Conservation (phyloP, 2,329 filamentous ascomycete genomes). For the Hymenotorrendiella dingleyae region DNA sequence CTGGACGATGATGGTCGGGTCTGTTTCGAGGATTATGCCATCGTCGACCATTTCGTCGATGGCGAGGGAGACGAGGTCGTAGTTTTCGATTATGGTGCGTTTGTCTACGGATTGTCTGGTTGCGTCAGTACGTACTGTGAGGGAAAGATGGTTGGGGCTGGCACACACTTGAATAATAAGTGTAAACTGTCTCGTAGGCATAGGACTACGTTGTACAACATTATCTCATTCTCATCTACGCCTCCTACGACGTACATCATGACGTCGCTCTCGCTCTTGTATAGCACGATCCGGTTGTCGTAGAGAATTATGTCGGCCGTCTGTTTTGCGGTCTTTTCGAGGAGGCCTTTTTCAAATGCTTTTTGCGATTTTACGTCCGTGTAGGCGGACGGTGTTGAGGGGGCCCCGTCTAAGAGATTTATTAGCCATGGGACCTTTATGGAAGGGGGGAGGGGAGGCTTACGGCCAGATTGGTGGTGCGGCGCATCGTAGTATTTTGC, state of each 20-base stretch:
- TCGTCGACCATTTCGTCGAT: conserved; percentile 95
- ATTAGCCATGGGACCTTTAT: no score
- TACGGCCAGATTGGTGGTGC: conserved; percentile 40
- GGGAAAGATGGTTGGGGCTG: not conserved
- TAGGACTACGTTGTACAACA: conserved; percentile 90
- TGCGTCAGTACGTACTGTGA: not conserved
- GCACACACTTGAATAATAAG: conserved; percentile 78
- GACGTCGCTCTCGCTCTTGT: conserved; percentile 96
- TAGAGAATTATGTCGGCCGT: conserved; percentile 95
- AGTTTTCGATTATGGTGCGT: conserved; percentile 96
- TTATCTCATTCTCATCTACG: conserved; percentile 91
- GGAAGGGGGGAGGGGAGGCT: conserved; percentile 24
- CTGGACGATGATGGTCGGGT: conserved; percentile 88
- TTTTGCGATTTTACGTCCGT: conserved; percentile 89
- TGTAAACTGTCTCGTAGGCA: conserved; percentile 87
- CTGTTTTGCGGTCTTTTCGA: conserved; percentile 95
- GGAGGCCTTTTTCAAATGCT: conserved; percentile 89
- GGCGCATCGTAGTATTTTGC: conserved; percentile 84
- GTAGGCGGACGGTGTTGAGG: conserved; percentile 77
- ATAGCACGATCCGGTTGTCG: conserved; percentile 92
- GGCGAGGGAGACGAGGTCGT: conserved; percentile 87
- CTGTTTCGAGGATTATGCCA: conserved; percentile 94
- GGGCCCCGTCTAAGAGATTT: no score
- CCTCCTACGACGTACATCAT: conserved; percentile 93
- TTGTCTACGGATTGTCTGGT: conserved; percentile 89